Evolutionary conservation across 768 basidiomycete species (phyloP).

Genomic region (Arthromyces matolae): DNA sequence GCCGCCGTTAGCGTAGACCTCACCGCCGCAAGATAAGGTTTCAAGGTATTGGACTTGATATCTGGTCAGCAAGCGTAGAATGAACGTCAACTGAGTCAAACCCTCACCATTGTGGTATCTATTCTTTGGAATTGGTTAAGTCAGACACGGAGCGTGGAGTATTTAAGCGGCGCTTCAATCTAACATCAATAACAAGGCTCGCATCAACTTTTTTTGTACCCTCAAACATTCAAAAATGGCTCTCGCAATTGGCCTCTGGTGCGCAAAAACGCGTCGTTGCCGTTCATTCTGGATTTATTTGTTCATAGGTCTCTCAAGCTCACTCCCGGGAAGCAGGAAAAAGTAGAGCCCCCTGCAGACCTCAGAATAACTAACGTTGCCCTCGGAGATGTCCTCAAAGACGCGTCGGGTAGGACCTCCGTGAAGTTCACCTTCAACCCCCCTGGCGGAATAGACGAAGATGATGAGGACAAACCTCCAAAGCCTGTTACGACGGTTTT

Average conservation of each 20-base stretch:
- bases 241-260: slow-evolving; percentile 68
- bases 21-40: slow-evolving; percentile 95
- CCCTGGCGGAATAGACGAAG: slow-evolving; percentile 32
- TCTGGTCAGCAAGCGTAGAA: slow-evolving; percentile 3
- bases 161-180: slow-evolving; percentile 45
- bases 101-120: slow-evolving; percentile 49
- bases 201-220: background rate
- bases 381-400: slow-evolving; percentile 68
- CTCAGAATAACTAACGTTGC: slow-evolving; percentile 81
- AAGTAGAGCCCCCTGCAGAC: slow-evolving; percentile 59
- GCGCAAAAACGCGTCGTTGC: slow-evolving; percentile 28
- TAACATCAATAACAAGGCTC: slow-evolving; percentile 3
- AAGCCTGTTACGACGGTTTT: slow-evolving; percentile 52
- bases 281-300: slow-evolving; percentile 3
- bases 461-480: slow-evolving; percentile 36
- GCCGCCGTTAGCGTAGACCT: slow-evolving; percentile 97
- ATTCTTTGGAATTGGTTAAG: background rate
- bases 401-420: slow-evolving; percentile 56
- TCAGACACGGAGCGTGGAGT: background rate
- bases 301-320: slow-evolving; percentile 56
- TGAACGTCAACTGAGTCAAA: slow-evolving; percentile 2
- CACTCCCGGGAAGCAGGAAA: slow-evolving; percentile 52
- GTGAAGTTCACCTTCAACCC: slow-evolving; percentile 61
- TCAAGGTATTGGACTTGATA: slow-evolving; percentile 84
- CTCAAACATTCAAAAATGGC: slow-evolving; percentile 44